Evolutionary conservation across 441 rosid species (phyloP), one percentile per base, ranked within the genome.

Genomic region (Manihot esculenta): DNA sequence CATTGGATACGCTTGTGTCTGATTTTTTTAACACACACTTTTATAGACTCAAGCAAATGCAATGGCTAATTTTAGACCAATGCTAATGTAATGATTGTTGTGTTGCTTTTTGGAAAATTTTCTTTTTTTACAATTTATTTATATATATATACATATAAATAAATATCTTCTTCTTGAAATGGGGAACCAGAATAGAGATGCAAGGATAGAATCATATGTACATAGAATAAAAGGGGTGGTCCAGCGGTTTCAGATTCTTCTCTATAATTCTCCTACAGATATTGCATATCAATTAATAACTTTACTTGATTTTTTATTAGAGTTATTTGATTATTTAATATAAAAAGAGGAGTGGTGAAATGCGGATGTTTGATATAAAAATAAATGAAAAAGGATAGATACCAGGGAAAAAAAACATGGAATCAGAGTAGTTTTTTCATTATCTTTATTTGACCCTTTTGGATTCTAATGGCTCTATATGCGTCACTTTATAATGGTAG

Each of bases 81-180:
- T 45, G 56, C 56, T 61, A 59, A 45, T 33, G 35, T 60, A 49
- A 60, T 60, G 23, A 70, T 61, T 70, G 66, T 70, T 70, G 24
- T 35, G 66, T 38, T 60, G 48, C 60, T 49, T 70, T 70, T 49
- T 59, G 38, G 57, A 60, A 70, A 59, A 17, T 49, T 15, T 49
- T 60, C 59, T 70, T 33, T 62, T 35, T 13, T 35, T 20, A 8
- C 41, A 27, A 13, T 51, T 1, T 14, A 13, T 33, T 2, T 3
- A 15, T 41, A 1, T 21, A 20, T 33, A 7, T 47, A 17, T 26
- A 17, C 21, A 45, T 10, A 45, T 45, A 42, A 7, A 42, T 10
- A 11, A 42, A 45, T 14, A 27, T 65, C 10, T 27, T 15, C 21
- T 21, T 68, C 38, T 41, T 68, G 38, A 56, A 42, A 56, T 44